phyloP scores from a whole-genome alignment of 495 filamentous ascomycete genomes.

The Daldinia vernicosa region DNA sequence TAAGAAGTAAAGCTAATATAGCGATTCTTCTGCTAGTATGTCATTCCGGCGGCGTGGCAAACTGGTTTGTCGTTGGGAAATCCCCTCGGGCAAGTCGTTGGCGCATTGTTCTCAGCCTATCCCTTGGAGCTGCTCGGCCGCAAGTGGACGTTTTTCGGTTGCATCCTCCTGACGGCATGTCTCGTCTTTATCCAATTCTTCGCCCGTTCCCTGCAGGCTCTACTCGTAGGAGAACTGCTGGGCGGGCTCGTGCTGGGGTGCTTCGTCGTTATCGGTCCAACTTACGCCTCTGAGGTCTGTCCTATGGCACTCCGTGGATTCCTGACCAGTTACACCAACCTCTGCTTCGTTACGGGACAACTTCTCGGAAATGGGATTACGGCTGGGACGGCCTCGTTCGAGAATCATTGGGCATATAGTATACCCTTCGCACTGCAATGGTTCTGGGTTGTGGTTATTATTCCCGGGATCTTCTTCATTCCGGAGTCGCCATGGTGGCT shows the following conservation, averaged over 20 bases:
- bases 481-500: slow-evolving; percentile 74
- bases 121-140: slow-evolving; percentile 57
- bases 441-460: slow-evolving; percentile 70
- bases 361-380: slow-evolving; percentile 65
- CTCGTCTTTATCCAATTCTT: slow-evolving; percentile 69
- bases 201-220: slow-evolving; percentile 54
- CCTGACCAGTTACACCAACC: slow-evolving; percentile 68
- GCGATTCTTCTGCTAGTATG: slow-evolving; percentile 34
- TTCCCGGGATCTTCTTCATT: slow-evolving; percentile 63
- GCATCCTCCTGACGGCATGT: slow-evolving; percentile 52
- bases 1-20: not conserved
- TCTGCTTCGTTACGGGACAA: slow-evolving; percentile 75
- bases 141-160: slow-evolving; percentile 55
- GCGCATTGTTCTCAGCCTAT: slow-evolving; percentile 57
- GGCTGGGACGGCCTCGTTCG: slow-evolving; percentile 54
- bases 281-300: slow-evolving; percentile 71
- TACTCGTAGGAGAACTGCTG: slow-evolving; percentile 61
- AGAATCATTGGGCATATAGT: slow-evolving; percentile 61
- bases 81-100: slow-evolving; percentile 57
- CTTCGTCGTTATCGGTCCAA: slow-evolving; percentile 64
- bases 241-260: slow-evolving; percentile 63
- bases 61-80: slow-evolving; percentile 58
- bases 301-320: slow-evolving; percentile 65
- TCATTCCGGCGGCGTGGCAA: slow-evolving; percentile 58
- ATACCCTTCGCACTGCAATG: slow-evolving; percentile 71